These are phyloP conservation scores for Venturia aucupariae DNA, from an alignment of 2,329 filamentous ascomycete genomes.

Conservation along the genomic window DNA sequence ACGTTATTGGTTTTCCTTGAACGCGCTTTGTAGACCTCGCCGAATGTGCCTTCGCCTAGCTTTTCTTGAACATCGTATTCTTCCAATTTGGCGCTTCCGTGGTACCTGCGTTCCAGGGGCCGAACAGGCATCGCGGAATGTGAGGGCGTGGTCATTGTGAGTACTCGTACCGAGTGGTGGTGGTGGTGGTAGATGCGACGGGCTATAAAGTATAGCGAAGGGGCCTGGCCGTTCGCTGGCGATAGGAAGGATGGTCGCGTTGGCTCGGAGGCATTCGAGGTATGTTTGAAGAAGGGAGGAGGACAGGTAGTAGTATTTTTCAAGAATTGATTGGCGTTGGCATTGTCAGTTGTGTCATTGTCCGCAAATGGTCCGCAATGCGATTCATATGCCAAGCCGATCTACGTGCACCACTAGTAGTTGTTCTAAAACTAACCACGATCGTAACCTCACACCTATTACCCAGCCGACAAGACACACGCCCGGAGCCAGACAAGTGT, in stretches of 20 bases:
- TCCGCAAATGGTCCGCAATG: background rate
- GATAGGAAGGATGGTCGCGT: background rate
- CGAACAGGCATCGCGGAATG: slow-evolving; percentile 19
- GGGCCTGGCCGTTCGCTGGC: background rate
- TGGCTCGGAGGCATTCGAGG: background rate
- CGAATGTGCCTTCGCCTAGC: slow-evolving; percentile 92
- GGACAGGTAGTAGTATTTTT: background rate
- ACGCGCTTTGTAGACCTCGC: slow-evolving; percentile 83
- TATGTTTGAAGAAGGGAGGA: background rate
- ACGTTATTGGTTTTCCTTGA: slow-evolving; percentile 64
- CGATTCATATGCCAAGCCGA: background rate
- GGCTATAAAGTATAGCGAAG: background rate
- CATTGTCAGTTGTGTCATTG: background rate
- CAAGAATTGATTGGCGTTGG: background rate
- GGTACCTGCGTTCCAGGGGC: slow-evolving; percentile 50
- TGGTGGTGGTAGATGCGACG: background rate
- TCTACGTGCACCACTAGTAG: background rate
- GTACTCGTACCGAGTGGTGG: background rate
- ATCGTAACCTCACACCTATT: background rate
- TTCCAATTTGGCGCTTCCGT: slow-evolving; percentile 73
- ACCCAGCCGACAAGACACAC: background rate
- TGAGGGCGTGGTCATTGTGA: slow-evolving; percentile 4
- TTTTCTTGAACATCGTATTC: slow-evolving; percentile 75
- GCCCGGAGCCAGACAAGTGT: background rate
- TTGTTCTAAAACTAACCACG: too few relatives aligned